Conservation (phyloP, 306 rosid species). For the Myrica gale region DNA sequence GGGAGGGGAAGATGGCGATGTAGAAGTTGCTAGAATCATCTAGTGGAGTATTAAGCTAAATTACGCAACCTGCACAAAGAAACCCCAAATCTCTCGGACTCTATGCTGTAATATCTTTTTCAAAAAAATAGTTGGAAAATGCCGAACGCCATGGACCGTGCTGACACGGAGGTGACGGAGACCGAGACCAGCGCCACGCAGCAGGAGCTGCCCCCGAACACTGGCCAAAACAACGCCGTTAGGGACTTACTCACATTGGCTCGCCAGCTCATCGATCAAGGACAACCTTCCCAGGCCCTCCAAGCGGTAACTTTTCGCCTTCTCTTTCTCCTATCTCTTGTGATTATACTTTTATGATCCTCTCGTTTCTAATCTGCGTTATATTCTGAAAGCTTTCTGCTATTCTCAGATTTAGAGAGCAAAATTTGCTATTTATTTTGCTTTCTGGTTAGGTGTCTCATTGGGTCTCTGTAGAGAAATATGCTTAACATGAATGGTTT, state of each 20-base stretch:
- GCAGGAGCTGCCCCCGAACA: slow-evolving; percentile 22
- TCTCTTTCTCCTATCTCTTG: neutral
- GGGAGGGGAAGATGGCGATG: neutral
- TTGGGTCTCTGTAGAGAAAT: neutral
- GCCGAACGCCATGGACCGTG: slow-evolving; percentile 36
- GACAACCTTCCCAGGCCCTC: slow-evolving; percentile 88
- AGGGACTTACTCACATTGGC: slow-evolving; percentile 75
- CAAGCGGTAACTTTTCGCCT: slow-evolving; percentile 59
- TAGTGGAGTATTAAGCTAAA: neutral
- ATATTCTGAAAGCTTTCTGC: neutral
- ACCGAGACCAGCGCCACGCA: slow-evolving; percentile 22
- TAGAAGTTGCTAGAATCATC: slow-evolving; percentile 36
- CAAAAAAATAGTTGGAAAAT: neutral
- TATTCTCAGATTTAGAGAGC: neutral
- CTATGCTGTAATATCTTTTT: neutral
- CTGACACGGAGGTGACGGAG: slow-evolving; percentile 39
- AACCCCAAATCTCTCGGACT: neutral
- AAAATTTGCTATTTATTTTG: neutral
- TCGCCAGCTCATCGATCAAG: slow-evolving; percentile 73
- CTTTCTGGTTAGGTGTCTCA: neutral
- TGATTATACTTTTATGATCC: no score
- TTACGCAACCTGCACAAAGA: neutral
- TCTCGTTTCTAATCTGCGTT: neutral
- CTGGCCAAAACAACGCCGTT: slow-evolving; percentile 35
- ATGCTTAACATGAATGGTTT: neutral